phyloP scores from a whole-genome alignment of 2,329 filamentous ascomycete species.

The Colletotrichum tofieldiae region DNA sequence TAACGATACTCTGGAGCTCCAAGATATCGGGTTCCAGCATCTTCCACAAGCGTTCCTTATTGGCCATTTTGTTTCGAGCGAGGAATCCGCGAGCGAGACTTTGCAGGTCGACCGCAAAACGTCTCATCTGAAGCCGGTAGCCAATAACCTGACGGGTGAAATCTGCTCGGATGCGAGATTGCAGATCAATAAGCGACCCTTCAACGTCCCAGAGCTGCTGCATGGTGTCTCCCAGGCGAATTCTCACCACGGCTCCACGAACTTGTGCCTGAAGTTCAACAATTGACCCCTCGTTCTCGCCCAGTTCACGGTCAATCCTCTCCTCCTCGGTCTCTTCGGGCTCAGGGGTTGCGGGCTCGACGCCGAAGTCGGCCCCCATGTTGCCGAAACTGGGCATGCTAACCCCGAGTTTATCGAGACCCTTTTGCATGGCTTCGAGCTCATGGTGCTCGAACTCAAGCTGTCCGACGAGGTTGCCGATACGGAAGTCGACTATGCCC shows the following conservation, averaged over 20 bases:
- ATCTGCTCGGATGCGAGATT: conserved; percentile 89
- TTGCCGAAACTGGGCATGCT: conserved; percentile 98
- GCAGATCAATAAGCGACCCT: conserved; percentile 82
- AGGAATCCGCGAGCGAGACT: conserved; percentile 84
- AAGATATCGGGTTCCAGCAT: conserved; percentile 80
- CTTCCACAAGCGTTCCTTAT: conserved; percentile 78
- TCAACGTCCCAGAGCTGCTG: conserved; percentile 91
- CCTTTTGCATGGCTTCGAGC: conserved; percentile 96
- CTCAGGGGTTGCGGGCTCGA: conserved; percentile 80
- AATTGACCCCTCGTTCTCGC: conserved; percentile 80
- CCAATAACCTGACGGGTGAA: conserved; percentile 87
- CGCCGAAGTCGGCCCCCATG: conserved; percentile 95
- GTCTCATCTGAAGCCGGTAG: conserved; percentile 87
- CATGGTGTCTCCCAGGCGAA: conserved; percentile 87
- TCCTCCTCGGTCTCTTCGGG: conserved; percentile 93
- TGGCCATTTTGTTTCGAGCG: conserved; percentile 74
- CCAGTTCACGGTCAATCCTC: conserved; percentile 84
- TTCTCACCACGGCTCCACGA: conserved; percentile 83
- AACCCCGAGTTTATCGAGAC: conserved; percentile 93
- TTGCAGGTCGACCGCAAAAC: conserved; percentile 85
- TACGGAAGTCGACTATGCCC: conserved; percentile 94
- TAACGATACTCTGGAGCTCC: conserved; percentile 85
- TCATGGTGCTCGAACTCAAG: conserved; percentile 98
- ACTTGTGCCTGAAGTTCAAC: conserved; percentile 90
- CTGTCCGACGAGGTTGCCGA: conserved; percentile 96